Evolutionary conservation across 257 asterid species (phyloP).

Genomic region (Plantago elongata): DNA sequence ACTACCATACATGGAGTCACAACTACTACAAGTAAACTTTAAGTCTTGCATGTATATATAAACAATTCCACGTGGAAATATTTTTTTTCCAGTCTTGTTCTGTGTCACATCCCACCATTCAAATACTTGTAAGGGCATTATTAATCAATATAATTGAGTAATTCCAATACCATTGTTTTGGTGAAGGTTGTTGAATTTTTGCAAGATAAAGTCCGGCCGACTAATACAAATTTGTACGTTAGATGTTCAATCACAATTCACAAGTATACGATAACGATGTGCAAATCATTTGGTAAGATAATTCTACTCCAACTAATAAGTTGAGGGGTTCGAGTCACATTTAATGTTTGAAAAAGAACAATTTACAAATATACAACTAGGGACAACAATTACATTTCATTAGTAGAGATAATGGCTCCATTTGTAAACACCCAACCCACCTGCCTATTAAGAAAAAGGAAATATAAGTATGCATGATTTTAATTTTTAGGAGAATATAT

Average conservation of each 20-base stretch:
- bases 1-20: too few relatives aligned
- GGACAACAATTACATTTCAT: too few relatives aligned
- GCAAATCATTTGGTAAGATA: too few relatives aligned
- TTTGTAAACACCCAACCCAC: too few relatives aligned
- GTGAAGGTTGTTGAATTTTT: constrained; percentile 30
- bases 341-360: too few relatives aligned
- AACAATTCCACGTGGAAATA: background rate
- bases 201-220: constrained; percentile 17
- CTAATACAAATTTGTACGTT: constrained; percentile 21
- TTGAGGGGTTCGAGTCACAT: too few relatives aligned
- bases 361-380: too few relatives aligned
- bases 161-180: constrained; percentile 27
- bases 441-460: too few relatives aligned
- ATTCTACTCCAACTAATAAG: too few relatives aligned
- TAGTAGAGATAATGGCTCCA: too few relatives aligned
- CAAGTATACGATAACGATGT: too few relatives aligned
- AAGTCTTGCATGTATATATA: background rate
- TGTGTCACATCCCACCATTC: constrained; percentile 33
- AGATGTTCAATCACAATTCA: too few relatives aligned
- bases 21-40: background rate
- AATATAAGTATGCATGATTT: constrained; percentile 37
- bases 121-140: constrained; percentile 12
- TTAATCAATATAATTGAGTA: constrained; percentile 6
- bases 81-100: constrained; percentile 30
- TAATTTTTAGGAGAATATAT: constrained; percentile 18